phyloP scores from a whole-genome alignment of 2,329 filamentous ascomycete species.

The Fusarium nurragi region DNA sequence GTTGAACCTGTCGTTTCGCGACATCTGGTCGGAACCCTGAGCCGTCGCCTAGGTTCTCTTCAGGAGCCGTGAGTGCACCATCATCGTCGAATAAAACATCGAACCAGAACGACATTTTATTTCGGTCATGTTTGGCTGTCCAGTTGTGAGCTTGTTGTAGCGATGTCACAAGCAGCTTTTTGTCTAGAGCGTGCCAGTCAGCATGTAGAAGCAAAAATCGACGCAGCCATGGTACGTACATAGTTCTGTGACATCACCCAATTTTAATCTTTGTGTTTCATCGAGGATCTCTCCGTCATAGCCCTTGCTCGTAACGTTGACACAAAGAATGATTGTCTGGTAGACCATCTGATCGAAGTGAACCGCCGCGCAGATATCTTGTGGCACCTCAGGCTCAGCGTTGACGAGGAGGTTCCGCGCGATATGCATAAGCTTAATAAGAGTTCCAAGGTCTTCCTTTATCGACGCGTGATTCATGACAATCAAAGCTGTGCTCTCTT shows the following conservation, averaged over 20 bases:
- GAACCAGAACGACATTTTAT: constrained; percentile 76
- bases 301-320: constrained; percentile 73
- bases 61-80: constrained; percentile 56
- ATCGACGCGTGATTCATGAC: constrained; percentile 69
- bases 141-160: constrained; percentile 75
- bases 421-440: constrained; percentile 75
- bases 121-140: constrained; percentile 74
- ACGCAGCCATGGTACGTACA: constrained; percentile 57
- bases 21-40: constrained; percentile 64
- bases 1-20: constrained; percentile 68
- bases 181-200: constrained; percentile 56
- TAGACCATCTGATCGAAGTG: constrained; percentile 73
- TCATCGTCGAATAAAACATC: constrained; percentile 71
- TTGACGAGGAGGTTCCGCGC: constrained; percentile 72
- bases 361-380: constrained; percentile 71
- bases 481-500: constrained; percentile 70
- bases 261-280: constrained; percentile 63
- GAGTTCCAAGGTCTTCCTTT: constrained; percentile 69
- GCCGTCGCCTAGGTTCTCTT: constrained; percentile 63
- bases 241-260: constrained; percentile 71
- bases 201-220: background rate
- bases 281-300: constrained; percentile 72
- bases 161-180: constrained; percentile 72
- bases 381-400: constrained; percentile 70
- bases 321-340: constrained; percentile 71